Conservation (phyloP, 108 stramenopile genomes). For the Skeletonema marinoi region DNA sequence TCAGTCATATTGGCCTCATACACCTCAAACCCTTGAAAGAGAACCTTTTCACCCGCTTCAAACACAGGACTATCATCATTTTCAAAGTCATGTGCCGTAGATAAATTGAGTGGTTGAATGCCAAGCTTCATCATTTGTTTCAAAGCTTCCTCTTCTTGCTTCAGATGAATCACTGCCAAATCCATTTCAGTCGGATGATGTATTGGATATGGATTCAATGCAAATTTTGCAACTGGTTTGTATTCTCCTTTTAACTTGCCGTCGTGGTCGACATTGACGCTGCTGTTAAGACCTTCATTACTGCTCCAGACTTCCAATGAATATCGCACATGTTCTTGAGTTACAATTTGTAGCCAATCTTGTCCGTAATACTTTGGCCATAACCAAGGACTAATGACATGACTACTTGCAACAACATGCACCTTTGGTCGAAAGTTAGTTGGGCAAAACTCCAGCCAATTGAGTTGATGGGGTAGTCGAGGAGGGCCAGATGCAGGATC, state of each 20-base stretch:
- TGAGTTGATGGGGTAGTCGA: constrained; percentile 61
- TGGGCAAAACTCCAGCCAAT: constrained; percentile 86
- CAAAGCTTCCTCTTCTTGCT: constrained; percentile 68
- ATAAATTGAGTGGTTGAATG: constrained; percentile 63
- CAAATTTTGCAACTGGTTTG: constrained; percentile 68
- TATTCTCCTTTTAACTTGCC: constrained; percentile 40
- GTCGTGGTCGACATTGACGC: constrained; percentile 1
- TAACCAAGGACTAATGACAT: constrained; percentile 79
- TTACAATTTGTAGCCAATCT: constrained; percentile 72
- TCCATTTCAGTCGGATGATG: constrained; percentile 83
- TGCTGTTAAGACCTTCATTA: background rate
- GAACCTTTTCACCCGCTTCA: constrained; percentile 68
- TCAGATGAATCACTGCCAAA: constrained; percentile 77
- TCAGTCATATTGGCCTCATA: constrained; percentile 53
- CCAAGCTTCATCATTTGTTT: constrained; percentile 64
- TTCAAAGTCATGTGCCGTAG: constrained; percentile 27
- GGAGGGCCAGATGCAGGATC: constrained; percentile 64
- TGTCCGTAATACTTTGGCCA: constrained; percentile 88
- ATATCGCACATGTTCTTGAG: constrained; percentile 60
- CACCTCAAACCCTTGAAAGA: constrained; percentile 82
- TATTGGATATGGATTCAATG: constrained; percentile 78
- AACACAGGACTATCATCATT: constrained; percentile 61
- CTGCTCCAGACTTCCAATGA: constrained; percentile 58
- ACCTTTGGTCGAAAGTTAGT: constrained; percentile 68
- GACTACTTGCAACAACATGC: constrained; percentile 78